phyloP scores from a whole-genome alignment of 2,329 filamentous ascomycete species.

The Colletotrichum magnum region DNA sequence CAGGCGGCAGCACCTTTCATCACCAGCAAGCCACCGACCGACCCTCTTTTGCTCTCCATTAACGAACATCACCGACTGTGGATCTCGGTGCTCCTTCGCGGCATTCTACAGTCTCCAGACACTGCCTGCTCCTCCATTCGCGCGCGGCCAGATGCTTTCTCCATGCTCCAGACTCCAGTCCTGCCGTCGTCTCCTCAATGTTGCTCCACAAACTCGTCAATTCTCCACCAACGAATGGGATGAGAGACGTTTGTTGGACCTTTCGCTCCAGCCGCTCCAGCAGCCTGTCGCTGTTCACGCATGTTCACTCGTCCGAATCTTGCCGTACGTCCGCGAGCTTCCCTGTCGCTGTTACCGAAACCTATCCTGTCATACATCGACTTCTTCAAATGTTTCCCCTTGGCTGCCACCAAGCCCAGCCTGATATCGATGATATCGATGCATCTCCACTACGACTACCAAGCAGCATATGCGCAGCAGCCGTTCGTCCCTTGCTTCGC shows the following conservation, averaged over 20 bases:
- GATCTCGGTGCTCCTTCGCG: conserved; percentile 25
- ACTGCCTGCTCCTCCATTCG: not conserved
- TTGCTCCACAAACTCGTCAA: conserved; percentile 1
- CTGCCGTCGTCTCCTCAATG: not conserved
- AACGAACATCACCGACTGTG: conserved; percentile 8
- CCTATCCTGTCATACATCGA: conserved; percentile 35
- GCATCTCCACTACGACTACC: conserved; percentile 13
- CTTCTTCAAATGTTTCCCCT: conserved; percentile 4
- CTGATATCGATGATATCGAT: conserved; percentile 18
- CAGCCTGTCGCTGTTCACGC: conserved; percentile 3
- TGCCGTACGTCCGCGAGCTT: conserved; percentile 19
- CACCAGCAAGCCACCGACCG: conserved; percentile 4
- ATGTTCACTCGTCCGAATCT: conserved; percentile 1
- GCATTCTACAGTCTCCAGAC: conserved; percentile 27
- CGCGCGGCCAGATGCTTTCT: conserved; percentile 14
- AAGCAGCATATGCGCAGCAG: not conserved
- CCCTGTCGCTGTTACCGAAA: conserved; percentile 34
- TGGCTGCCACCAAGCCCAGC: conserved; percentile 17
- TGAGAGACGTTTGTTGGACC: not conserved
- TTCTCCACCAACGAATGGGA: conserved; percentile 13
- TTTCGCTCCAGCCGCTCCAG: conserved; percentile 7
- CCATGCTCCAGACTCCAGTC: conserved; percentile 20
- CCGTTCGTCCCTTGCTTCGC: not conserved
- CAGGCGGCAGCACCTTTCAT: not conserved
- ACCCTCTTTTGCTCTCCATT: conserved; percentile 14